Conservation (phyloP, 441 rosid species). For the Viola pubescens region DNA sequence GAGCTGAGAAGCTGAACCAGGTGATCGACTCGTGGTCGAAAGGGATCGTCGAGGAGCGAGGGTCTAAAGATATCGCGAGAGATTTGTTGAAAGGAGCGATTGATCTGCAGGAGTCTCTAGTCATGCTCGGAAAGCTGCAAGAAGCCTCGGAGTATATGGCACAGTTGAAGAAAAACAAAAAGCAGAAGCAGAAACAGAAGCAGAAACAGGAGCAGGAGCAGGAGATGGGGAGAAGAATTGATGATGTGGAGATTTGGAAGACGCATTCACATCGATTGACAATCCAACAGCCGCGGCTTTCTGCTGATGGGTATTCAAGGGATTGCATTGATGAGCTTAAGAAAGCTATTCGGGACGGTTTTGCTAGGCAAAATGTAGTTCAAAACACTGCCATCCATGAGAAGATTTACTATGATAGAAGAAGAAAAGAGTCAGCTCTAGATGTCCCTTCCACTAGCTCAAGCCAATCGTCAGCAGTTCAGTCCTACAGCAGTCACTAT, state of each 20-base stretch:
- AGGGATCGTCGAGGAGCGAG: slow-evolving; percentile 31
- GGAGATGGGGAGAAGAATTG: slow-evolving; percentile 22
- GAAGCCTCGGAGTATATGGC: slow-evolving; percentile 49
- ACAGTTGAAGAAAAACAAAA: slow-evolving; percentile 41
- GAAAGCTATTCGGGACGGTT: slow-evolving; percentile 45
- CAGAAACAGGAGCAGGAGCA: slow-evolving; percentile 39
- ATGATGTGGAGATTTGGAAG: slow-evolving; percentile 27
- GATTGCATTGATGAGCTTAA: slow-evolving; percentile 59
- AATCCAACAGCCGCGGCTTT: slow-evolving; percentile 27
- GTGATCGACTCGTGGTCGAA: slow-evolving; percentile 60
- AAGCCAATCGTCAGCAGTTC: slow-evolving; percentile 44
- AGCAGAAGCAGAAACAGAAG: slow-evolving; percentile 33
- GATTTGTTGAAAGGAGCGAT: slow-evolving; percentile 78
- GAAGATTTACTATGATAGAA: slow-evolving; percentile 20
- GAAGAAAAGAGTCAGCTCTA: slow-evolving; percentile 29
- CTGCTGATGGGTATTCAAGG: slow-evolving; percentile 39
- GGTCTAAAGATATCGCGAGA: slow-evolving; percentile 55
- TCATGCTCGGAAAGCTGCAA: slow-evolving; percentile 71
- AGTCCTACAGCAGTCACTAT: slow-evolving; percentile 24
- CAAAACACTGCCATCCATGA: slow-evolving; percentile 23
- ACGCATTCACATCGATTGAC: slow-evolving; percentile 28
- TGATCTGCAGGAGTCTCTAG: slow-evolving; percentile 77
- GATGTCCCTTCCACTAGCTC: slow-evolving; percentile 64
- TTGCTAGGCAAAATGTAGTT: slow-evolving; percentile 53
- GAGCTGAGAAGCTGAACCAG: slow-evolving; percentile 71